These are phyloP conservation scores for Syncephalastrum monosporum DNA, from an alignment of 371 early-diverging fungal genomes.

Conservation along the genomic window DNA sequence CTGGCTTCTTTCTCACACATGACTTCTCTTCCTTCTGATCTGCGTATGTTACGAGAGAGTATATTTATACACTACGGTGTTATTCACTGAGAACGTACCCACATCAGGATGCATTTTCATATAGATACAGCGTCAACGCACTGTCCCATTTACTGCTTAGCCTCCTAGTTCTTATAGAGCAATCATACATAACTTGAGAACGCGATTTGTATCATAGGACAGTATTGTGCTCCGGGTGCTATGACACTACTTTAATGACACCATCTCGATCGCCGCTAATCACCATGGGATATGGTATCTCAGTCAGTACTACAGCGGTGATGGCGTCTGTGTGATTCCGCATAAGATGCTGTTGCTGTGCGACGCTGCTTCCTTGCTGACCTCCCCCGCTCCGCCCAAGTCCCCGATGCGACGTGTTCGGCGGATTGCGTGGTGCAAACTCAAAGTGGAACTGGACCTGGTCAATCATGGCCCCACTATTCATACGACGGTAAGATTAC, in stretches of 20 bases:
- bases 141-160: too few relatives aligned
- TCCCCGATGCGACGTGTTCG: background rate
- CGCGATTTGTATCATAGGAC: background rate
- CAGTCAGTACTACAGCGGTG: slow-evolving; percentile 67
- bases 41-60: too few relatives aligned
- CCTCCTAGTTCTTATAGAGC: too few relatives aligned
- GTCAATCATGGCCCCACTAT: slow-evolving; percentile 59
- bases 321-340: slow-evolving; percentile 76
- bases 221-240: slow-evolving; percentile 1
- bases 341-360: slow-evolving; percentile 57
- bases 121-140: too few relatives aligned
- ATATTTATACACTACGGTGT: too few relatives aligned
- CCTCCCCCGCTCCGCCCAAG: slow-evolving; percentile 13
- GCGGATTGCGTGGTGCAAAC: slow-evolving; percentile 21
- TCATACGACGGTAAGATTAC: background rate
- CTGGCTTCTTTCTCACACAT: too few relatives aligned
- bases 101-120: too few relatives aligned
- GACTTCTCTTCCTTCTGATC: too few relatives aligned
- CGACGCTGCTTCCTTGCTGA: slow-evolving; percentile 18
- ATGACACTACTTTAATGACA: slow-evolving; percentile 70
- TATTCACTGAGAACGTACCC: too few relatives aligned
- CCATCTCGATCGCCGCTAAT: slow-evolving; percentile 82
- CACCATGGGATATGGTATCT: slow-evolving; percentile 75
- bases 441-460: slow-evolving; percentile 57
- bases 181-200: too few relatives aligned